Evolutionary conservation across 2,329 filamentous ascomycete species (phyloP), one percentile per base, ranked within the genome.

Genomic region (Alternaria sp.): DNA sequence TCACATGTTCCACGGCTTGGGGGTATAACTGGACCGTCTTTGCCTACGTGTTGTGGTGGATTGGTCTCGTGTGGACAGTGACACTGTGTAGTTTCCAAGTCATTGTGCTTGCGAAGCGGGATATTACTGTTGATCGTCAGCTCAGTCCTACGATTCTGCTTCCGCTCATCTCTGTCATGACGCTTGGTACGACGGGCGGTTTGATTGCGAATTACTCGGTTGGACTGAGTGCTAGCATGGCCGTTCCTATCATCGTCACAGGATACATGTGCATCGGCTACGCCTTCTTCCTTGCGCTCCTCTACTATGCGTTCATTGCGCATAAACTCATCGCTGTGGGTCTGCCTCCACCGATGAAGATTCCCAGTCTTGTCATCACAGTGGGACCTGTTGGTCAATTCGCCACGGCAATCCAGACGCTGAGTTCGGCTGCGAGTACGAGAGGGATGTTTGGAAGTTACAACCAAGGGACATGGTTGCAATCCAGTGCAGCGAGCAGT

Each of bases 21-120:
- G 85, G 28, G 79, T 93, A 20, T 89, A 84, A 82, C 79, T 90
- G 72, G 80, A 92, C 38, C 89, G 89, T 58, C 83, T 84, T 64
- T 12, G 67, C 66, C 39, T 72, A 62, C 47, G 66, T 67, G 26
- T 59, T 66, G 24, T 70, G 60, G 64, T 72, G 65, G 65, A 62
- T 69, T 20, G 68, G 68, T n/a, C 61, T 63, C n/a, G 59, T 63
- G 14, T 65, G 63, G 66, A 65, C 61, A 16, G 61, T 72, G 12
- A 22, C 52, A 18, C 52, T 72, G 24, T 68, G 62, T 51, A 53
- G 59, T 20, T 46, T 54, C 26, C 49, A 44, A 11, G 55, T 64
- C 18, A 63, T 69, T 16, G 42, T 67, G 12, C 53, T 69, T n/a
- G 57, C 63, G 5, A 66, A 64, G 26, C 44, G 55, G 9, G 51